Base-by-base conservation (phyloP, 345 rosid species). In the Litchi chinensis region DNA sequence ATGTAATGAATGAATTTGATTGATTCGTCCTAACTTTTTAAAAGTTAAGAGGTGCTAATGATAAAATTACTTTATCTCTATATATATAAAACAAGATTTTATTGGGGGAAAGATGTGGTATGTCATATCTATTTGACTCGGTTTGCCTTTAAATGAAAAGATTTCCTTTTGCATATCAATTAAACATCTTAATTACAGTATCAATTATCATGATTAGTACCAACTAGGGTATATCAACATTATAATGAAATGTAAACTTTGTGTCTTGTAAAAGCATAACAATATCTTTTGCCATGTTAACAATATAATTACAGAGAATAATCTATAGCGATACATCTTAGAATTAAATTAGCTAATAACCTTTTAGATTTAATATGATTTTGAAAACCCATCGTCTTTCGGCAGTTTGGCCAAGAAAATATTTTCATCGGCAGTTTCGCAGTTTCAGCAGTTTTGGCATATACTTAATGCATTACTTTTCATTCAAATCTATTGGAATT, bases 261-360 rank as follows among this genome's bases (percentile, higher is more conserved):
- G 43, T 75, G 82, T 64, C 64, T 67, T 70, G 56, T 68, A 79
- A 86, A 75, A 56, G 77, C 63, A 63, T 79, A 57, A 76, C 75
- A 78, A n/a, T 44, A 39, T 16, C 44, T 16, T 50, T 10, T 57
- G 52, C 18, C 69, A 59, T 80, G 40, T 57, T 44, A 28, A 48
- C 65, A 70, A 24, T 62, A 77, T 65, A 54, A 75, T 72, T 68
- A 78, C 52, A 19, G 69, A n/a, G 73, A 67, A 40, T 62, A 70
- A 75, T 66, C 60, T 63, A 26, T 12, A 64, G 8, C 2, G 6
- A 59, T 59, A 0, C 9, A 59, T 54, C 16, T 16, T 15, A 54
- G 59, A 54, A 54, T 54, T 54, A 54, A 8, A 54, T 16, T 16
- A 54, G 16, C 8, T 54, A 16, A 54, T 54, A 54, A 54, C 59